phyloP scores from a whole-genome alignment of 2,329 filamentous ascomycete species.

The Epicoccum sorghinum region DNA sequence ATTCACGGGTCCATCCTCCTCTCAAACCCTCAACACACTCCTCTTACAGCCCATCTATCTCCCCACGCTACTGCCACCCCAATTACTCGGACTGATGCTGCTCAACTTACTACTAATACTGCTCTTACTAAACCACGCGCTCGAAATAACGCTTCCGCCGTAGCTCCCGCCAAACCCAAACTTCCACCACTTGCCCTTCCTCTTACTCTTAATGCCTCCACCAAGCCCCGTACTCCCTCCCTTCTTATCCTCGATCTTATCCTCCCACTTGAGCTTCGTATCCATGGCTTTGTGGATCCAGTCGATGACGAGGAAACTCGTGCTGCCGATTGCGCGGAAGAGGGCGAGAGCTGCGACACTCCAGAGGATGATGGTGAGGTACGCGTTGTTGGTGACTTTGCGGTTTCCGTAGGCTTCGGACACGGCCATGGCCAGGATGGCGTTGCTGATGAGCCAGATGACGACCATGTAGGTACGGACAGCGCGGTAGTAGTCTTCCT shows the following conservation, averaged over 20 bases:
- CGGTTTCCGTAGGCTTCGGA: constrained; percentile 80
- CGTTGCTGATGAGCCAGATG: constrained; percentile 91
- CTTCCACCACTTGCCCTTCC: constrained; percentile 29
- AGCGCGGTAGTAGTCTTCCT: constrained; percentile 98
- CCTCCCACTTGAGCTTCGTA: constrained; percentile 71
- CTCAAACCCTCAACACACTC: background rate
- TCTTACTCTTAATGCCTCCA: constrained; percentile 32
- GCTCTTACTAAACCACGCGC: constrained; percentile 46
- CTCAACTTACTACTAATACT: constrained; percentile 47
- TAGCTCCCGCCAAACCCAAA: constrained; percentile 21
- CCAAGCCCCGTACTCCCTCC: constrained; percentile 32
- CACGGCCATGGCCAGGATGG: constrained; percentile 90
- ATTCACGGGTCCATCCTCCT: too few species aligned
- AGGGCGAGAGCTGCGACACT: constrained; percentile 82
- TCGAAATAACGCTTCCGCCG: constrained; percentile 38
- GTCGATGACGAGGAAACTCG: constrained; percentile 83
- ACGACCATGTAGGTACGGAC: constrained; percentile 98
- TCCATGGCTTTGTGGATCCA: constrained; percentile 84
- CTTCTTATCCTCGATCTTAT: constrained; percentile 42
- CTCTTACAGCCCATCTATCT: background rate
- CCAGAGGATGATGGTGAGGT: constrained; percentile 94
- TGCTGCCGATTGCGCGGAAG: constrained; percentile 84
- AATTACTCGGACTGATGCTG: constrained; percentile 40
- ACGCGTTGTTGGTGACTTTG: constrained; percentile 80
- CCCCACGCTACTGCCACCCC: constrained; percentile 42